These are phyloP conservation scores for Colletotrichum sp. DNA, from an alignment of 2,329 filamentous ascomycete species.

Conservation along the genomic window DNA sequence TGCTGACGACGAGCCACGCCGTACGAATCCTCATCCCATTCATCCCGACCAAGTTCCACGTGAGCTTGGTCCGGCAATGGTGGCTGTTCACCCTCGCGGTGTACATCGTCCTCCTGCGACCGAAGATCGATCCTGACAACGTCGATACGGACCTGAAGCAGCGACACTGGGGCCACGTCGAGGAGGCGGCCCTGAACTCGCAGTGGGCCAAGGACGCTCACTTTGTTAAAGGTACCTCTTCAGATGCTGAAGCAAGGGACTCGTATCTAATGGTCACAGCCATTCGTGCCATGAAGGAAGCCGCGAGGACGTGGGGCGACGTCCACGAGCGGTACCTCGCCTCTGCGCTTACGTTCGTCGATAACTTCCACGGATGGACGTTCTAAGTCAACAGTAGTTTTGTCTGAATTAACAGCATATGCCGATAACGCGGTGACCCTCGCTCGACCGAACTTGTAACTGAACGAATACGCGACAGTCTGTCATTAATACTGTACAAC, in stretches of 20 bases:
- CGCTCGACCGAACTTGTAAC: not conserved
- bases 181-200: slow-evolving; percentile 72
- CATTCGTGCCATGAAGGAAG: slow-evolving; percentile 76
- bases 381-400: slow-evolving; percentile 30
- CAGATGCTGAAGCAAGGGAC: not conserved
- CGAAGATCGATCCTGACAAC: slow-evolving; percentile 70
- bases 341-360: slow-evolving; percentile 73
- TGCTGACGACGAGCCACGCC: slow-evolving; percentile 87
- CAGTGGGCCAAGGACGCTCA: slow-evolving; percentile 76
- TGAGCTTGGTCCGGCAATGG: slow-evolving; percentile 82
- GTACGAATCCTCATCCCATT: slow-evolving; percentile 84
- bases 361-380: slow-evolving; percentile 75
- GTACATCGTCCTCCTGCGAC: slow-evolving; percentile 78
- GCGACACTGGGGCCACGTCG: slow-evolving; percentile 79
- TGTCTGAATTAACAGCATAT: not conserved
- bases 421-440: not conserved
- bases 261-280: slow-evolving; percentile 42
- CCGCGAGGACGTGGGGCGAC: slow-evolving; percentile 77
- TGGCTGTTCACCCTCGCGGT: slow-evolving; percentile 82
- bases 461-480: not conserved
- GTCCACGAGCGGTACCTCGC: slow-evolving; percentile 68
- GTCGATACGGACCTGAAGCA: slow-evolving; percentile 67
- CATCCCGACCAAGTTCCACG: slow-evolving; percentile 74
- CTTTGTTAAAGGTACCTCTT: slow-evolving; percentile 76
- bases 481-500: not conserved